Evolutionary conservation across 208 protist genomes (phyloP), one percentile per base, ranked within the genome.

Genomic region (Strigomonas culicis): DNA sequence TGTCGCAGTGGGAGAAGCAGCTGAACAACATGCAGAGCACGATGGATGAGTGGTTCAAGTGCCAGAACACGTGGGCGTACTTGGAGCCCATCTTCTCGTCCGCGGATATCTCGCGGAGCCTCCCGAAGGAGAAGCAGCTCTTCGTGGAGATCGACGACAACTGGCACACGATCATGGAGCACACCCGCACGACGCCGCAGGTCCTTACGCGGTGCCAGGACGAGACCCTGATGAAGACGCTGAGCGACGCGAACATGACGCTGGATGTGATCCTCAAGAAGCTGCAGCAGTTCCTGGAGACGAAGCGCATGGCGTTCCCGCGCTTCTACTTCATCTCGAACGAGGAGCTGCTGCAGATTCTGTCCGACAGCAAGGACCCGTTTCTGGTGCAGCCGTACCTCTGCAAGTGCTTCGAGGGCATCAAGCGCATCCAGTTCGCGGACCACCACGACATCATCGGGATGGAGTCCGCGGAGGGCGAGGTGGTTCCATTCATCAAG

Each of bases 311-410:
- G 81, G 83, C 84, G 28, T 98, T 98, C 73, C 95, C 96, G 8
- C 84, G 98, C 59, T 99, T 99, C 80, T 99, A 98, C 74, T 98
- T 99, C 71, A 94, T 98, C 52, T 97, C 94, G 15, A 97, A 97
- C 72, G 93, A 98, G 74, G 93, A 97, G 77, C 74, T 98, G 56
- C 74, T 98, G 32, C 90, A 99, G 77, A 98, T 99, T 64, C 77
- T 99, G 30, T 97, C 96, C 7, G 83, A 98, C 76, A 94, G 88
- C 62, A 96, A 96, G 59, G 96, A 99, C 79, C 94, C 96, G 15
- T 96, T 91, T 63, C 84, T 93, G 22, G 93, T 99, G 36, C 95
- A 98, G 81, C 89, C 88, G 24, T 97, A 99, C 69, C 76, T 99
- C 67, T 89, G 81, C 70, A 99, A 98, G 77, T 98, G 93, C 79